A percentile compares a stretch with the other conserved stretches of the same genome.
Conservation (phyloP, 495 filamentous ascomycete genomes). For the Xylaria intraflava region DNA sequence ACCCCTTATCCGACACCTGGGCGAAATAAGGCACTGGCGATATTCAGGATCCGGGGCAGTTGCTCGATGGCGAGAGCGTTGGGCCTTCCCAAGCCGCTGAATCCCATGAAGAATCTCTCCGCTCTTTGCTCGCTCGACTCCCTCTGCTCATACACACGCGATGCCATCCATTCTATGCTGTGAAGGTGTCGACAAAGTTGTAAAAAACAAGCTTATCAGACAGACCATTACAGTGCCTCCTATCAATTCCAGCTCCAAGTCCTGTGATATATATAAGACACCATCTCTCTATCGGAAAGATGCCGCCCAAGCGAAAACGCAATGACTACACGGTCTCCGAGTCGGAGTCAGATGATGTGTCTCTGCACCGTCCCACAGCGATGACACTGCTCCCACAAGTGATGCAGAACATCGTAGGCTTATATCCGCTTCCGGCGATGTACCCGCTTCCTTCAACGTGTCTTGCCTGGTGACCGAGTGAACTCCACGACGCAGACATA, state of each 20-base stretch:
- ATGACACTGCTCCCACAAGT: not conserved
- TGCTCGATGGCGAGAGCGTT: too few species aligned
- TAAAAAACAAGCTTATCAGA: too few species aligned
- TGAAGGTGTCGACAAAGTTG: not conserved
- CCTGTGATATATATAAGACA: not conserved
- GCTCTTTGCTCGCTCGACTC: too few species aligned
- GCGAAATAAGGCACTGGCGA: too few species aligned
- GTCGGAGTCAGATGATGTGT: not conserved
- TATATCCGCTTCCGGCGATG: not conserved
- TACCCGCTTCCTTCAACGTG: not conserved
- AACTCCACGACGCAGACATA: not conserved
- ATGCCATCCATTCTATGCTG: too few species aligned
- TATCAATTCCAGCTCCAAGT: too few species aligned
- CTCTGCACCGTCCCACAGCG: not conserved
- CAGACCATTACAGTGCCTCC: too few species aligned
- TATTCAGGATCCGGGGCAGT: too few species aligned
- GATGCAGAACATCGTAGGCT: slow-evolving; percentile 4
- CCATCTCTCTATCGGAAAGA: not conserved
- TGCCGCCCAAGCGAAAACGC: slow-evolving; percentile 7
- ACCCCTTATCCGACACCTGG: too few species aligned
- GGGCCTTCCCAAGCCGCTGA: too few species aligned
- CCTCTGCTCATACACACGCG: too few species aligned
- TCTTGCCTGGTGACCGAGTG: not conserved
- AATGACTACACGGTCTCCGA: not conserved
- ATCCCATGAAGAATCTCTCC: too few species aligned